Evolutionary conservation across 768 basidiomycete genomes (phyloP), one percentile per base, ranked within the genome.

Genomic region (Hygrophorus russula): DNA sequence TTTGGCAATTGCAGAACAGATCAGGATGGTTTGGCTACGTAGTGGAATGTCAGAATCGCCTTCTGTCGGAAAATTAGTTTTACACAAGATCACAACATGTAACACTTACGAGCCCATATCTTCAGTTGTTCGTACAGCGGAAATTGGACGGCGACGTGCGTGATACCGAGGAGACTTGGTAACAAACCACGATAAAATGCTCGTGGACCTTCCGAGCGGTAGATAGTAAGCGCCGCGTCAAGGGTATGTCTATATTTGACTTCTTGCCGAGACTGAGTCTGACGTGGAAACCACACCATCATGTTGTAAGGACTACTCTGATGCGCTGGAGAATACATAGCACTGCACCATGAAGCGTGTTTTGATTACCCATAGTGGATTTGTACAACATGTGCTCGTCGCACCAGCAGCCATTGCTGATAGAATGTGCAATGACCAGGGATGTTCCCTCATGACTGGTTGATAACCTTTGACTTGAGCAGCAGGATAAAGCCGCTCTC

Each of bases 291-390:
- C 18, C 34, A 41, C 15, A 44, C 51, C 53, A 38, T 32, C 43
- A 50, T 29, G 48, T 40, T 37, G 36, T 28, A 41, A 45, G 43
- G 37, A 39, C 40, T 36, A 34, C 3, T 27, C 6, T 11, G 19
- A 40, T 44, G 14, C 39, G 28, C 14, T 41, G 15, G 27, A 41
- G n/a, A 41, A 36, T 31, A 36, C 46, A 52, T 39, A 30, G 32
- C 19, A 45, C 48, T 56, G 49, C 54, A 94, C 94, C 96, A 98
- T 98, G 66, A 98, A 97, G 20, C 96, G 80, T 17, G 94, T 98
- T 69, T 97, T 98, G 61, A 99, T 92, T 33, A 99, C 91, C 96
- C 96, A 99, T 5, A 99, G 62, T 0, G 96, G 96, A 63, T 90
- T 97, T 18, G 96, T 98, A 55, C 82, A 82, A 41, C 90, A 77